A percentile compares a stretch with the other conserved stretches of the same genome.
phyloP scores from a whole-genome alignment of 257 asterid genomes.

The Voacanga thouarsii region DNA sequence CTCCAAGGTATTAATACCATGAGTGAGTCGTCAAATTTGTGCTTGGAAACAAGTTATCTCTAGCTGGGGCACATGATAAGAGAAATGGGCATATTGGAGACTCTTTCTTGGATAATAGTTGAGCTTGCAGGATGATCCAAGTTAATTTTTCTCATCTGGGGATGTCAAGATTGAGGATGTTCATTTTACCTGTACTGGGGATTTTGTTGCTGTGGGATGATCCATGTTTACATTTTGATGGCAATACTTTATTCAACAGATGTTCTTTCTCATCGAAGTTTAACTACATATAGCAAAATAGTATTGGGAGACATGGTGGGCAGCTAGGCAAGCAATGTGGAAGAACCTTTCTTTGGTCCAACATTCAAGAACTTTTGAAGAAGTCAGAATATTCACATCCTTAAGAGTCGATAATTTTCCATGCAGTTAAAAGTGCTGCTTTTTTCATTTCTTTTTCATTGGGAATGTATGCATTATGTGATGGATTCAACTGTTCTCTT shows the following conservation, averaged over 20 bases:
- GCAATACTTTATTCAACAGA: neutral
- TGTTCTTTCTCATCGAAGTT: neutral
- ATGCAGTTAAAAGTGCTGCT: neutral
- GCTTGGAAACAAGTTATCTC: neutral
- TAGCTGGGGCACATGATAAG: neutral
- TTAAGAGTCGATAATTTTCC: too few species aligned
- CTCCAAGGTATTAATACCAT: constrained; percentile 57
- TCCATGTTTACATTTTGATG: neutral
- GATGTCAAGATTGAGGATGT: neutral
- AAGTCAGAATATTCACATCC: too few species aligned
- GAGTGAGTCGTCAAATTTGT: neutral
- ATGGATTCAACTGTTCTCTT: neutral
- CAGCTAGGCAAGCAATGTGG: neutral
- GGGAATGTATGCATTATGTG: neutral
- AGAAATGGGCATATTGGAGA: neutral
- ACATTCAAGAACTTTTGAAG: neutral
- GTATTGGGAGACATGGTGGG: neutral
- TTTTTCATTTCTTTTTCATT: neutral
- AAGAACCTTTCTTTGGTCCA: neutral
- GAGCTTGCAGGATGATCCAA: neutral
- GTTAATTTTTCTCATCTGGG: neutral
- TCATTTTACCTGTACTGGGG: neutral
- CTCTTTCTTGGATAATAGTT: neutral
- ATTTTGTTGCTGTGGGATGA: neutral
- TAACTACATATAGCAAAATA: neutral